Evolutionary conservation across 192 early-diverging fungal genomes (phyloP).

Genomic region (Coemansia sp.): DNA sequence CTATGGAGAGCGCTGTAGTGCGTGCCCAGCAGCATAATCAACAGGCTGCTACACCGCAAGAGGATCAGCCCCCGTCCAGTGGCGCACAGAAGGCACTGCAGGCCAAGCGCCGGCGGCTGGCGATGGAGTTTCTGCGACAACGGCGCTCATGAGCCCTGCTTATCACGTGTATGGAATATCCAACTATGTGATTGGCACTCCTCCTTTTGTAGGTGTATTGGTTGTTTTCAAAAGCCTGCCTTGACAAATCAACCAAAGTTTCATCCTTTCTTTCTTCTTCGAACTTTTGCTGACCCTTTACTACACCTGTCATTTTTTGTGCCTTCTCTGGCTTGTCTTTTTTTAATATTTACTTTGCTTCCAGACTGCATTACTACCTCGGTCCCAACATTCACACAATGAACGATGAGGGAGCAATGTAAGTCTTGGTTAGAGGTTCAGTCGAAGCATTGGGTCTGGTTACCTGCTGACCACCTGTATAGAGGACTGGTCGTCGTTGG

Average conservation of each 20-base stretch:
- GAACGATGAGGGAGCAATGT: conserved; percentile 30
- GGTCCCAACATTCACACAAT: conserved; percentile 3
- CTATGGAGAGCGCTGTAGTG: conserved; percentile 10
- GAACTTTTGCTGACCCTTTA: background rate
- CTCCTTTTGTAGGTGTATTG: background rate
- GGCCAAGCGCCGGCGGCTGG: conserved; percentile 31
- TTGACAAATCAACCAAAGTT: background rate
- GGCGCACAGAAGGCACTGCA: conserved; percentile 5
- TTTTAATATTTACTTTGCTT: background rate
- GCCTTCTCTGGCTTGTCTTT: background rate
- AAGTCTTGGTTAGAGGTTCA: conserved; percentile 8
- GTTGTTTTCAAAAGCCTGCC: too few species aligned
- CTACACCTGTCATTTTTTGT: background rate
- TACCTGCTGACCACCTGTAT: too few species aligned
- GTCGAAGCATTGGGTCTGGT: too few species aligned
- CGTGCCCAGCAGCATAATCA: background rate
- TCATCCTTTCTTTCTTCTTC: background rate
- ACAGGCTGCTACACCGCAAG: background rate
- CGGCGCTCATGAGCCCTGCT: conserved; percentile 5
- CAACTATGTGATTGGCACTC: too few species aligned
- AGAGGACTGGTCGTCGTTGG: too few species aligned
- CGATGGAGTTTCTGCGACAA: conserved; percentile 18
- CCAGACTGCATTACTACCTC: too few species aligned
- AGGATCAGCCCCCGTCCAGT: background rate
- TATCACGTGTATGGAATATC: too few species aligned